Conservation (phyloP, 768 basidiomycete genomes). For the Termitomyces sp. region DNA sequence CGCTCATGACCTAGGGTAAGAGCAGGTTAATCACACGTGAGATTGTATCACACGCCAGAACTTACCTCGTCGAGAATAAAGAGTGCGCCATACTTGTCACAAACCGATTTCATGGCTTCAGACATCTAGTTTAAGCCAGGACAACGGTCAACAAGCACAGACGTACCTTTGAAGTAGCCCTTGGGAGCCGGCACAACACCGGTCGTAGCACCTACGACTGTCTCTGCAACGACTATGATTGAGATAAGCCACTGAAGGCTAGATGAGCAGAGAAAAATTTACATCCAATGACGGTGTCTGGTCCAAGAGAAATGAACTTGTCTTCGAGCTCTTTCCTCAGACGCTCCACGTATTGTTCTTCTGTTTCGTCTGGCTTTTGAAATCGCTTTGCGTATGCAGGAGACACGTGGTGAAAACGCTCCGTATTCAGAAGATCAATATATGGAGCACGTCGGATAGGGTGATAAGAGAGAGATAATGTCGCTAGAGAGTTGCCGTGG, state of each 20-base stretch:
- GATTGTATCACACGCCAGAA: constrained; percentile 1
- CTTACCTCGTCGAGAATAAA: constrained; percentile 83
- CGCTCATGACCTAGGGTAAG: constrained; percentile 65
- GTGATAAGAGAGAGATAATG: constrained; percentile 66
- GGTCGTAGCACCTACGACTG: no score
- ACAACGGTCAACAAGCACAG: no score
- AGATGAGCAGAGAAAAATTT: no score
- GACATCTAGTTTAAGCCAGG: no score
- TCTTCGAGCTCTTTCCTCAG: constrained; percentile 79
- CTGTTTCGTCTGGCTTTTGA: constrained; percentile 62
- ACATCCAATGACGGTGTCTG: constrained; percentile 80
- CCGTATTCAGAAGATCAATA: constrained; percentile 56
- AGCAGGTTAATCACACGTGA: background rate
- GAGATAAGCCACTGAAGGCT: no score
- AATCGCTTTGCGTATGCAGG: constrained; percentile 87
- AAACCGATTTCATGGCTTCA: constrained; percentile 85
- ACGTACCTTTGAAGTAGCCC: no score
- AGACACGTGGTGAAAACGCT: constrained; percentile 80
- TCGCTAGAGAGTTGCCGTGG: constrained; percentile 81
- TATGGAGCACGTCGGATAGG: constrained; percentile 69
- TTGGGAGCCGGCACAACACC: no score
- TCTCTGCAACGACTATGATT: no score
- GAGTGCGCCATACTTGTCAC: constrained; percentile 70
- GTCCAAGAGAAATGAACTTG: constrained; percentile 80
- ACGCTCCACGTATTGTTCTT: constrained; percentile 76